These are phyloP conservation scores for Curvularia eragrostidis DNA, from an alignment of 2,329 filamentous ascomycete species.

Conservation along the genomic window DNA sequence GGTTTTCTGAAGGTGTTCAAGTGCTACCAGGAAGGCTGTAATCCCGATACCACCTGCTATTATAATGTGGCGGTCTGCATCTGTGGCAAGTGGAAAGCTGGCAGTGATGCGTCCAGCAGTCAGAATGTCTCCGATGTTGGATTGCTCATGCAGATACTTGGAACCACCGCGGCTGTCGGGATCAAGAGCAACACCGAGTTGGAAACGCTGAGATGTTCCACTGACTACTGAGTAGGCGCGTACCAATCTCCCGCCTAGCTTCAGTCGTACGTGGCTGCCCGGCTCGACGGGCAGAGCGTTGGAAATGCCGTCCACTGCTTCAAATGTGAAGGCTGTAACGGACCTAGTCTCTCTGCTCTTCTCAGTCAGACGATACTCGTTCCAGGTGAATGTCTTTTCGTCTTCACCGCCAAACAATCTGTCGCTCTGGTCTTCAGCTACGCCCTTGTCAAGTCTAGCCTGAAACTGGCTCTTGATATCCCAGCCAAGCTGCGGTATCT, in stretches of 20 bases:
- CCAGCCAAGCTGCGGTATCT: constrained; percentile 57
- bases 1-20: constrained; percentile 46
- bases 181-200: constrained; percentile 66
- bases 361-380: constrained; percentile 54
- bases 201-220: constrained; percentile 59
- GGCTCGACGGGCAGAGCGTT: constrained; percentile 45
- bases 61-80: constrained; percentile 66
- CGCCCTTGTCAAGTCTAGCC: constrained; percentile 58
- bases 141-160: constrained; percentile 61
- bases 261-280: constrained; percentile 65
- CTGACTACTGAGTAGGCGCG: constrained; percentile 67
- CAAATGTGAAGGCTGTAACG: constrained; percentile 61
- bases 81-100: constrained; percentile 55
- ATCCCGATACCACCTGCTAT: constrained; percentile 71
- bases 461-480: constrained; percentile 61
- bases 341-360: constrained; percentile 60
- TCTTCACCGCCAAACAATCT: constrained; percentile 37
- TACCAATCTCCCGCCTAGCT: constrained; percentile 62
- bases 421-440: constrained; percentile 40
- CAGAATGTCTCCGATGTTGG: constrained; percentile 59
- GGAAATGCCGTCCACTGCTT: constrained; percentile 51
- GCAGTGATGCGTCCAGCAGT: constrained; percentile 60
- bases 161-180: constrained; percentile 66
- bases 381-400: constrained; percentile 44
- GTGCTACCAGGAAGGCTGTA: constrained; percentile 66